phyloP scores from a whole-genome alignment of 257 asterid genomes.

The Plantago elongata region DNA sequence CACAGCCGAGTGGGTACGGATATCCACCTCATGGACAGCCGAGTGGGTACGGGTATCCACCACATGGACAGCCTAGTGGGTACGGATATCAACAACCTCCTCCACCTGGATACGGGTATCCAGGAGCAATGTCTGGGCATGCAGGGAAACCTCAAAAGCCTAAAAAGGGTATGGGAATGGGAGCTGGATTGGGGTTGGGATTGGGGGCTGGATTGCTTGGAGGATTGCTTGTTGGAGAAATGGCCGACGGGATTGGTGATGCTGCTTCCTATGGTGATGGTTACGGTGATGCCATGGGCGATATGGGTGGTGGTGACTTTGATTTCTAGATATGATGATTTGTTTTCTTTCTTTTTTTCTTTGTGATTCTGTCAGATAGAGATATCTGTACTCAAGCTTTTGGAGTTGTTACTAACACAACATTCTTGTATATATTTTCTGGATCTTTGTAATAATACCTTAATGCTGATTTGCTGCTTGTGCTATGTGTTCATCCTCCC shows the following conservation, averaged over 20 bases:
- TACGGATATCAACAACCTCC: conserved; percentile 20
- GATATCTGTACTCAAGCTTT: background rate
- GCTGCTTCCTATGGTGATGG: conserved; percentile 14
- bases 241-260: conserved; percentile 29
- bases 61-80: background rate
- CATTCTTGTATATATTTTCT: background rate
- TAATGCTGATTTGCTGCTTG: background rate
- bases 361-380: background rate
- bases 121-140: conserved; percentile 22
- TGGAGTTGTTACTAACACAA: background rate
- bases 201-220: conserved; percentile 53
- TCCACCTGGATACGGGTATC: conserved; percentile 33
- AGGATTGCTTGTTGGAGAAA: conserved; percentile 48
- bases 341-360: background rate
- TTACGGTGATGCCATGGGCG: conserved; percentile 2
- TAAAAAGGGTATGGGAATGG: conserved; percentile 24
- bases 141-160: conserved; percentile 21
- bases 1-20: conserved; percentile 8
- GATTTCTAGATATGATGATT: background rate
- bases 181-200: conserved; percentile 40
- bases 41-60: conserved; percentile 8
- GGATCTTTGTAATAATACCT: background rate
- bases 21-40: conserved; percentile 1
- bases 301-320: conserved; percentile 7
- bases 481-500: background rate